phyloP scores from a whole-genome alignment of 2,329 filamentous ascomycete species.

The Emericellopsis cladophorae region DNA sequence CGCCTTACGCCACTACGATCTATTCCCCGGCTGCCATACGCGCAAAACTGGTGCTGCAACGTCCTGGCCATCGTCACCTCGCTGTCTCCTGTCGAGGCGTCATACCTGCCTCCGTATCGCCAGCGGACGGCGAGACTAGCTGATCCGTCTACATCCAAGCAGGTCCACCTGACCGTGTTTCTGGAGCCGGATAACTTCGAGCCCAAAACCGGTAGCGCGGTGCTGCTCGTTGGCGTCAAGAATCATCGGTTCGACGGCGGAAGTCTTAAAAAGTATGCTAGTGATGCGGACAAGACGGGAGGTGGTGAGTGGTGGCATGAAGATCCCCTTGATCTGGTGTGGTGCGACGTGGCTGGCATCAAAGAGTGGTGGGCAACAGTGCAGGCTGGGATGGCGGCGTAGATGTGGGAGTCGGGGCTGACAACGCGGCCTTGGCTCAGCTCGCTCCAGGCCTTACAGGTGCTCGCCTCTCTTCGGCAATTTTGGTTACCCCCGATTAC shows the following conservation, averaged over 20 bases:
- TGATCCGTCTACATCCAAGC: conserved; percentile 38
- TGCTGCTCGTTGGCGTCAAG: conserved; percentile 41
- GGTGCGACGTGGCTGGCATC: conserved; percentile 35
- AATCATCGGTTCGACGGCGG: conserved; percentile 41
- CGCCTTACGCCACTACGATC: conserved; percentile 37
- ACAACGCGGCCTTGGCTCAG: too few relatives aligned
- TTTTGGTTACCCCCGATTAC: too few relatives aligned
- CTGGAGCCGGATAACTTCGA: conserved; percentile 35
- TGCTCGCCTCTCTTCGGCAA: too few relatives aligned
- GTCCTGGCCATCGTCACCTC: conserved; percentile 36
- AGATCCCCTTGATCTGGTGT: conserved; percentile 29
- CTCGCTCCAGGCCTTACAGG: too few relatives aligned
- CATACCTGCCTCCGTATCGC: conserved; percentile 32
- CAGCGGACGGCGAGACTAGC: conserved; percentile 38
- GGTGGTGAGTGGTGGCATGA: conserved; percentile 38
- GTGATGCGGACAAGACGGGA: conserved; percentile 16
- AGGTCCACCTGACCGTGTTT: conserved; percentile 40
- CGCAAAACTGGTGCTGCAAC: conserved; percentile 46
- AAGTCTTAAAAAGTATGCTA: conserved; percentile 30
- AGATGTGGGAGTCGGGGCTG: too few relatives aligned
- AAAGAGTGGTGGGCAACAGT: conserved; percentile 29
- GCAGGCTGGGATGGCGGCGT: conserved; percentile 1
- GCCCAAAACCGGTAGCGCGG: conserved; percentile 32
- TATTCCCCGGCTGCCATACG: conserved; percentile 39
- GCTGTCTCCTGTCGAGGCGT: conserved; percentile 33